phyloP scores from a whole-genome alignment of 352 stramenopile species.

The Aphanomyces euteiches region DNA sequence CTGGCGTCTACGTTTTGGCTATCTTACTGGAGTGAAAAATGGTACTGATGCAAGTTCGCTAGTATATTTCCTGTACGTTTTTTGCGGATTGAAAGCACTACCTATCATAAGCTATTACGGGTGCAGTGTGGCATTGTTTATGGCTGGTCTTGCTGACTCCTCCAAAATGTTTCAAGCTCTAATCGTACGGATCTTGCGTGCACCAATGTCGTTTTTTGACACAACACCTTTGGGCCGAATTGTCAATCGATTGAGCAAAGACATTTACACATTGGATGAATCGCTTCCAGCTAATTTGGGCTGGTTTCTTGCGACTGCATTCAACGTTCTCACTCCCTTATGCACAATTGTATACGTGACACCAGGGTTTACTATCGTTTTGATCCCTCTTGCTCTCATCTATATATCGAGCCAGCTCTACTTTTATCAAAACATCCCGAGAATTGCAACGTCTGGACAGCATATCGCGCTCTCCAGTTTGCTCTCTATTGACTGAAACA shows the following conservation, averaged over 20 bases:
- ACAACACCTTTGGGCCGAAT: constrained; percentile 36
- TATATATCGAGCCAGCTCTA: constrained; percentile 79
- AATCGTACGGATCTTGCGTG: constrained; percentile 45
- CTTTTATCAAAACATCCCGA: constrained; percentile 43
- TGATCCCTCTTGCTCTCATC: constrained; percentile 44
- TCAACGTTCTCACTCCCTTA: constrained; percentile 46
- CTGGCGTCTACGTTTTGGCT: constrained; percentile 70
- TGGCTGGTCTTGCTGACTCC: constrained; percentile 39
- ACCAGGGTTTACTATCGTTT: constrained; percentile 74
- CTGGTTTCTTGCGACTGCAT: constrained; percentile 34
- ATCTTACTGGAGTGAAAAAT: constrained; percentile 64
- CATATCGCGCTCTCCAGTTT: constrained; percentile 63
- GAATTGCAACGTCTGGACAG: constrained; percentile 87
- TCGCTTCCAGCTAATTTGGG: constrained; percentile 42
- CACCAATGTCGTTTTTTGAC: constrained; percentile 85
- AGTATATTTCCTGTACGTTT: constrained; percentile 80
- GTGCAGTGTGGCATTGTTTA: constrained; percentile 40
- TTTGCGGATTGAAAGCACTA: constrained; percentile 55
- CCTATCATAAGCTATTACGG: neutral
- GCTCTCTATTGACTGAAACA: constrained; percentile 76
- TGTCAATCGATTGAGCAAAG: constrained; percentile 27
- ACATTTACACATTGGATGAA: constrained; percentile 65
- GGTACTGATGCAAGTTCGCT: constrained; percentile 80
- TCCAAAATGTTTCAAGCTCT: constrained; percentile 33
- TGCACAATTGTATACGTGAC: constrained; percentile 44